Evolutionary conservation across 2,329 filamentous ascomycete genomes (phyloP).

Genomic region (Fusarium lyarnte): DNA sequence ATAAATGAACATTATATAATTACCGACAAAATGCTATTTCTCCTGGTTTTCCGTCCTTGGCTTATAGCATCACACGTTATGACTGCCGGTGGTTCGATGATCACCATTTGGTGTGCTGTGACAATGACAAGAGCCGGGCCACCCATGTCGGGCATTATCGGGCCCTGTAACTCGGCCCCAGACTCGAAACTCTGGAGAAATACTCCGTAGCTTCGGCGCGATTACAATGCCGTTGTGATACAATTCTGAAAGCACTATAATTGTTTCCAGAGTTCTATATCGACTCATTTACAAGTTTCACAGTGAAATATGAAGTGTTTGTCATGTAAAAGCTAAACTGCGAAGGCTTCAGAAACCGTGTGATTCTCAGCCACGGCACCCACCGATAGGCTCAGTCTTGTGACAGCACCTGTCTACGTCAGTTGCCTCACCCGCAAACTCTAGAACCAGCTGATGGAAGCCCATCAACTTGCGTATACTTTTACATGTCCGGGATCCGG

Average conservation of each 20-base stretch:
- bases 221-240: not conserved
- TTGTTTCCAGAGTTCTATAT: not conserved
- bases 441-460: slow-evolving; percentile 2
- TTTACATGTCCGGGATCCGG: slow-evolving; percentile 19
- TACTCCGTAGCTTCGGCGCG: not conserved
- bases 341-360: slow-evolving; percentile 6
- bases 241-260: not conserved
- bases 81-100: slow-evolving; percentile 37
- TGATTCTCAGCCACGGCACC: slow-evolving; percentile 22
- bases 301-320: not conserved
- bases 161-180: slow-evolving; percentile 15
- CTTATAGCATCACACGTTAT: slow-evolving; percentile 29
- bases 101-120: slow-evolving; percentile 28
- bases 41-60: slow-evolving; percentile 2
- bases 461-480: not conserved
- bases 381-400: slow-evolving; percentile 15
- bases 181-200: slow-evolving; percentile 2
- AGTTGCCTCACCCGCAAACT: not conserved
- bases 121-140: slow-evolving; percentile 2
- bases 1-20: slow-evolving; percentile 27
- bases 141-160: slow-evolving; percentile 33
- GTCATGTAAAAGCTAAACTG: not conserved
- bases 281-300: not conserved
- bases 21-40: not conserved
- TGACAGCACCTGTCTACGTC: slow-evolving; percentile 21